Evolutionary conservation across 176 grass and related monocot genomes (phyloP), one percentile per base, ranked within the genome.

Genomic region (Triticum timopheevii): DNA sequence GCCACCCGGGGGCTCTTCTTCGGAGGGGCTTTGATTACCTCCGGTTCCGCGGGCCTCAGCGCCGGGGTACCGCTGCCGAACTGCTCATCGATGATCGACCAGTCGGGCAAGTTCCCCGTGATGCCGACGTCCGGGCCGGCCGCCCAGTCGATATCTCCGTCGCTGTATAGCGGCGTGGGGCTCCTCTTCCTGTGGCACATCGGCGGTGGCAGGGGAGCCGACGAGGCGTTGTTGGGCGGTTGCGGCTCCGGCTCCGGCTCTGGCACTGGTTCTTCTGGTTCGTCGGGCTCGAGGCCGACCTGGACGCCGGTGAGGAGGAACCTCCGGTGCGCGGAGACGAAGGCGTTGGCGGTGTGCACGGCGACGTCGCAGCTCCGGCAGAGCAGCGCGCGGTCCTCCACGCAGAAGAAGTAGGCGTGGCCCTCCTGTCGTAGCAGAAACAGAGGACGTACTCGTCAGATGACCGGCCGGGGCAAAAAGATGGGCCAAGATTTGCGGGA

Each of bases 291-390:
- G 6, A 91, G 95, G 22, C 90, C 90, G 39, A 99, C 97, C 92
- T 94, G 97, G 22, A 96, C 94, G 81, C 97, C 97, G 65, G 97
- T 96, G 84, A 99, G 79, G 22, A 99, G 89, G 90, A 99, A 96
- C 83, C 97, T 84, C 4, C 90, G 90, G 90, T 99, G 97, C 74
- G 85, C 23, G 65, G 92, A 94, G 79, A 96, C 97, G 80, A 91
- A 87, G 39, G 94, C 70, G 85, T 94, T 99, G 82, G 90, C 87
- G 15, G 92, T 78, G 84, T 99, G 97, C 76, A 99, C 92, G 61
- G 97, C 82, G 31, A 96, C 67, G 82, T 99, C 97, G 75, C 97
- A 99, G 82, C 78, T 86, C 54, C 94, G 73, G 88, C 97, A 99
- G 27, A 96, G 90, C 61, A 99, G 82, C 13, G 97, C 92, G 31